Percentiles rank a stretch among this genome's conserved stretches.
phyloP scores from a whole-genome alignment of 306 rosid species.

The Coriaria nepalensis region DNA sequence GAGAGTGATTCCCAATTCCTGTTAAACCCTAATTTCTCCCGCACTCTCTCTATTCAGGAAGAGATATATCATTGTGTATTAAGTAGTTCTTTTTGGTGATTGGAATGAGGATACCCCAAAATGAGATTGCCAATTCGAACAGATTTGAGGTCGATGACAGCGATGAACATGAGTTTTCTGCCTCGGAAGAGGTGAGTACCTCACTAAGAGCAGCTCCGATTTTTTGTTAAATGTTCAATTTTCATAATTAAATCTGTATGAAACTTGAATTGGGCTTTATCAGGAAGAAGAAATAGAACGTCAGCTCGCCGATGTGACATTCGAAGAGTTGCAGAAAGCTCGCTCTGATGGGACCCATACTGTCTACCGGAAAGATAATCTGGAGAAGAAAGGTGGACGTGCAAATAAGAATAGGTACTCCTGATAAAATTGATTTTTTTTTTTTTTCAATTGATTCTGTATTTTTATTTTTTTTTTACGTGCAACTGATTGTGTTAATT shows the following conservation, averaged over 20 bases:
- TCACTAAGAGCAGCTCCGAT: background rate
- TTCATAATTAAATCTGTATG: background rate
- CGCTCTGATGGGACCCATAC: slow-evolving; percentile 55
- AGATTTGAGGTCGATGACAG: slow-evolving; percentile 12
- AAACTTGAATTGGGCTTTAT: background rate
- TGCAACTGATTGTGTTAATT: slow-evolving; percentile 2
- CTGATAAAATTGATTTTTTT: background rate
- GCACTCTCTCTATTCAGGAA: too few relatives aligned
- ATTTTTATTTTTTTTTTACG: background rate
- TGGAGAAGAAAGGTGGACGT: slow-evolving; percentile 39
- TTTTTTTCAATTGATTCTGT: background rate
- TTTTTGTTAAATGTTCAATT: background rate
- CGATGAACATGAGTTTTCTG: slow-evolving; percentile 15
- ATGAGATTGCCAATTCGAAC: slow-evolving; percentile 6
- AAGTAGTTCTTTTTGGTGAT: background rate
- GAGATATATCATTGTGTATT: too few relatives aligned
- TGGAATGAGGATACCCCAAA: slow-evolving; percentile 13
- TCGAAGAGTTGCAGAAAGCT: slow-evolving; percentile 77
- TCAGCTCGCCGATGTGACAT: slow-evolving; percentile 66
- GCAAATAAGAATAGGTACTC: slow-evolving; percentile 73
- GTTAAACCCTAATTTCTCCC: too few relatives aligned
- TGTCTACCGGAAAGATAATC: slow-evolving; percentile 22
- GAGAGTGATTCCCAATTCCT: too few relatives aligned
- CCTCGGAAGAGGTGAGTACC: slow-evolving; percentile 13
- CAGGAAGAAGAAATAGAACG: slow-evolving; percentile 67